Conservation (phyloP, 2,329 filamentous ascomycete genomes). For the Trichoderma afroharzianum region DNA sequence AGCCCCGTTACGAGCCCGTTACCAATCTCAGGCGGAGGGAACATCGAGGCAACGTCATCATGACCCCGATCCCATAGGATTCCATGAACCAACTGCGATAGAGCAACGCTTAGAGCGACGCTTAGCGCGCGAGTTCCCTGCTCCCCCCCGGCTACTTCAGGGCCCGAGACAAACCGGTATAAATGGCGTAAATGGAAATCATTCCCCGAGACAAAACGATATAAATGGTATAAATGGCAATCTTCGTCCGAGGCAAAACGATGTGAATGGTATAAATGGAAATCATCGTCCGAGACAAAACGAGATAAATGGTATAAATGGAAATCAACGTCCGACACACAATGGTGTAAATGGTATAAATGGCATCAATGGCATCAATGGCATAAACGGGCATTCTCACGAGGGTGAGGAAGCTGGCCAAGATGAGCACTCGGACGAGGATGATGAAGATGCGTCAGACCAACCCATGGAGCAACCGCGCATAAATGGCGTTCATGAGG, state of each 20-base stretch:
- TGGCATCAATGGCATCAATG: not conserved
- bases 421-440: not conserved
- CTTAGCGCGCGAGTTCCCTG: too few species aligned
- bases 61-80: not conserved
- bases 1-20: not conserved
- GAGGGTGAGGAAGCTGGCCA: not conserved
- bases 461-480: not conserved
- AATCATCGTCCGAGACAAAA: too few species aligned
- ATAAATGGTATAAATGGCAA: too few species aligned
- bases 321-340: too few species aligned
- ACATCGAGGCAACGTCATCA: not conserved
- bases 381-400: not conserved
- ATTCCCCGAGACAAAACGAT: too few species aligned
- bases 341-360: too few species aligned
- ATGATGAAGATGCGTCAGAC: not conserved
- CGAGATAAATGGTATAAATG: too few species aligned
- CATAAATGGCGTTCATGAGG: not conserved
- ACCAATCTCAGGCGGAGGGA: not conserved
- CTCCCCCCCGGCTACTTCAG: too few species aligned
- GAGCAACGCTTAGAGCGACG: not conserved
- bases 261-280: too few species aligned
- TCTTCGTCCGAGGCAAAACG: too few species aligned
- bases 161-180: too few species aligned
- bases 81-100: not conserved
- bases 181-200: too few species aligned